Conservation (phyloP, 108 stramenopile species). For the Nitzschia putrida region DNA sequence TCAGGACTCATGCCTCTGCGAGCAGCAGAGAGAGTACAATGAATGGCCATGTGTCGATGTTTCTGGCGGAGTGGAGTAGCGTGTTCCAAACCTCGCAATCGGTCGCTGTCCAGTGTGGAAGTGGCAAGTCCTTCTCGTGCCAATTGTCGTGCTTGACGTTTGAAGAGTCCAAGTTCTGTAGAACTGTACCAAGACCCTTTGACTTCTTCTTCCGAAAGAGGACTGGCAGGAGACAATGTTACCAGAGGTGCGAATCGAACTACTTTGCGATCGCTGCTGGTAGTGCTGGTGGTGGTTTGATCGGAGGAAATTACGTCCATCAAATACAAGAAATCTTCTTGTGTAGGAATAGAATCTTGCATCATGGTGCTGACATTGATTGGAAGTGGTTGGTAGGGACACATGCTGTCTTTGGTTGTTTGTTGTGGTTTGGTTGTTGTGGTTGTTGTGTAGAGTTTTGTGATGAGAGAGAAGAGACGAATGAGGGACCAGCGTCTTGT, state of each 20-base stretch:
- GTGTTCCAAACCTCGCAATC: conserved; percentile 18
- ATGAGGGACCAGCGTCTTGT: too few species aligned
- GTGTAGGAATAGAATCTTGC: conserved; percentile 4
- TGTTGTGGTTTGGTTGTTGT: neutral
- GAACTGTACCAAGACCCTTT: conserved; percentile 16
- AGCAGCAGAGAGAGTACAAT: conserved; percentile 16
- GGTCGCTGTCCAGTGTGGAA: neutral
- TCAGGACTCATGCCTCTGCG: conserved; percentile 4
- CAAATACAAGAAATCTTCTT: conserved; percentile 6
- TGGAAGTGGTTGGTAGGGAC: too few species aligned
- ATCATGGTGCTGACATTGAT: neutral
- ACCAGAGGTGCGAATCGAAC: conserved; percentile 11
- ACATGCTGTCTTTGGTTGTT: conserved; percentile 4
- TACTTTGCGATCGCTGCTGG: neutral
- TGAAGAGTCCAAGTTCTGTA: conserved; percentile 7
- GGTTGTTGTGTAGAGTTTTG: neutral
- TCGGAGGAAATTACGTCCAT: neutral
- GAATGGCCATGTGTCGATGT: conserved; percentile 23
- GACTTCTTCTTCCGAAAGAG: conserved; percentile 6
- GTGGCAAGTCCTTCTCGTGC: neutral
- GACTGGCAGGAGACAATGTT: neutral
- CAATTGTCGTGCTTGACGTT: conserved; percentile 11
- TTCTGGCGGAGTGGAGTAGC: conserved; percentile 7
- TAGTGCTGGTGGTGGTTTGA: neutral
- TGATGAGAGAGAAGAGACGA: too few species aligned